A percentile compares a stretch with the other conserved stretches of the same genome.
Evolutionary conservation across 805 yeast genomes (phyloP).

Genomic region (Saturnispora sekii): DNA sequence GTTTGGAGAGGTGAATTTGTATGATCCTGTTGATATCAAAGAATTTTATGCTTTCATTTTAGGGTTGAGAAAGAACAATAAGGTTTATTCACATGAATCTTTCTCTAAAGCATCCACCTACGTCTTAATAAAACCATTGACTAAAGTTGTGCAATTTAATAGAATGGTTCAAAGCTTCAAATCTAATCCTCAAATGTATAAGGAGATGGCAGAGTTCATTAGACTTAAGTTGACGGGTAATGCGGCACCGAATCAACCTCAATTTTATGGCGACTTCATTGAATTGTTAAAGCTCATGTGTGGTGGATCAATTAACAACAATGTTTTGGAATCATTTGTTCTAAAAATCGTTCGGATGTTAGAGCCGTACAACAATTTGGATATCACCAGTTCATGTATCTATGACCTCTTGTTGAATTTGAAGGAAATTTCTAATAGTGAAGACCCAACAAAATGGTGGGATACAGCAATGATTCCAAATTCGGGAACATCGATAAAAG

Average conservation of each 20-base stretch:
- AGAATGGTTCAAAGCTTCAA: slow-evolving; percentile 23
- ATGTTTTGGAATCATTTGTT: slow-evolving; percentile 40
- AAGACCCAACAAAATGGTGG: slow-evolving; percentile 47
- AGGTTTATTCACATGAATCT: slow-evolving; percentile 23
- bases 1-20: slow-evolving; percentile 16
- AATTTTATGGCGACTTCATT: slow-evolving; percentile 30
- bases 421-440: slow-evolving; percentile 21
- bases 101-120: slow-evolving; percentile 27
- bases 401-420: slow-evolving; percentile 37
- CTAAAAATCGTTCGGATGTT: slow-evolving; percentile 29
- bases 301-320: slow-evolving; percentile 42
- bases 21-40: slow-evolving; percentile 17
- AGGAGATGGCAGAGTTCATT: slow-evolving; percentile 20
- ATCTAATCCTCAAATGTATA: slow-evolving; percentile 18
- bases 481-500: slow-evolving; percentile 32
- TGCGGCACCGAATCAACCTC: slow-evolving; percentile 15
- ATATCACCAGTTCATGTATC: slow-evolving; percentile 44
- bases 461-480: slow-evolving; percentile 36
- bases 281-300: slow-evolving; percentile 44
- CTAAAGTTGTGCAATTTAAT: slow-evolving; percentile 28
- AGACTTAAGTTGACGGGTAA: slow-evolving; percentile 6
- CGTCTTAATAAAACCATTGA: slow-evolving; percentile 35
- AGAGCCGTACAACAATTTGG: slow-evolving; percentile 27
- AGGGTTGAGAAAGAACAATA: slow-evolving; percentile 39
- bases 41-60: slow-evolving; percentile 37